These are phyloP conservation scores for Aspergillus costaricaensis DNA, from an alignment of 2,329 filamentous ascomycete species.

Conservation along the genomic window DNA sequence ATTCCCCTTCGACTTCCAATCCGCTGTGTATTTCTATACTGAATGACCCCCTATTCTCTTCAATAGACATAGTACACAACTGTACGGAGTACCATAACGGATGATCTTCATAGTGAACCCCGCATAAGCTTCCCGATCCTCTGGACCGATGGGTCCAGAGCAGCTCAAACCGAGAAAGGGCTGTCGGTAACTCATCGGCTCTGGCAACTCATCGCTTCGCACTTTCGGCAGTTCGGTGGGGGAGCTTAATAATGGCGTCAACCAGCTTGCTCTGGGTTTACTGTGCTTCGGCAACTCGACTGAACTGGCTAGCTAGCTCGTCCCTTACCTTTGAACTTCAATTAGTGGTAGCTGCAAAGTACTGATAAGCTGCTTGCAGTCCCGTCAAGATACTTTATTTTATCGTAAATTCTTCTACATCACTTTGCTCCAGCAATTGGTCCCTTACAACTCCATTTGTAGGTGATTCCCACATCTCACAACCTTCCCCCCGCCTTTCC, in stretches of 20 bases:
- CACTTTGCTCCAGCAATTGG: not conserved
- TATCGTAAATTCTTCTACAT: not conserved
- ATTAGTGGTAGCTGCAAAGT: too few relatives aligned
- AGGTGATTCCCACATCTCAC: too few relatives aligned
- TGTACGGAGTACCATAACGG: not conserved
- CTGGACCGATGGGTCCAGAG: not conserved
- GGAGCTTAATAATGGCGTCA: constrained; percentile 1
- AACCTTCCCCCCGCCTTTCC: not conserved
- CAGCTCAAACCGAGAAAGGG: not conserved
- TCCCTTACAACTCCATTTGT: not conserved
- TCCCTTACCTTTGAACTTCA: not conserved
- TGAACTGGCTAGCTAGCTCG: not conserved
- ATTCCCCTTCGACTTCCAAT: not conserved
- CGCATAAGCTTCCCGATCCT: not conserved
- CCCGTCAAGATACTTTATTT: not conserved
- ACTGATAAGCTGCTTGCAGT: not conserved
- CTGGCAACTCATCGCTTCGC: constrained; percentile 18
- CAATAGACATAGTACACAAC: too few relatives aligned
- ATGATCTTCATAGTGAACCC: not conserved
- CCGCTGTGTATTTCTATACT: too few relatives aligned
- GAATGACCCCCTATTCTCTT: not conserved
- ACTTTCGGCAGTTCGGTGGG: constrained; percentile 22
- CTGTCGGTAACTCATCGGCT: constrained; percentile 23
- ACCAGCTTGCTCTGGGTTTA: not conserved
- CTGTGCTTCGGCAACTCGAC: not conserved